These are phyloP conservation scores for Trebouxiophyceae sp. DNA, from an alignment of 163 green algal species.

Conservation along the genomic window DNA sequence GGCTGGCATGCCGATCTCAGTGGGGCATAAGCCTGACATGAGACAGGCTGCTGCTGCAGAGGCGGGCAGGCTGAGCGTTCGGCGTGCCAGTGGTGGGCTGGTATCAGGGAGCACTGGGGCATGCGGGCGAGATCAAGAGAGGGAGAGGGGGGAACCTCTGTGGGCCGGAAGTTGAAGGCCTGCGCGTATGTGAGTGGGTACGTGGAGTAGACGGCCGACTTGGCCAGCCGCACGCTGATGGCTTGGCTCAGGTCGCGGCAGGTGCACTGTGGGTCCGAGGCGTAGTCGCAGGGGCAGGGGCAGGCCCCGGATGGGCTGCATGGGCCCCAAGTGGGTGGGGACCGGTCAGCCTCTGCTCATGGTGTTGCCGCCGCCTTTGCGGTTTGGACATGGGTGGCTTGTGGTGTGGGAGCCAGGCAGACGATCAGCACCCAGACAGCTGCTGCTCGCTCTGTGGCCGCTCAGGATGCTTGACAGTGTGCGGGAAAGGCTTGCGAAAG, in stretches of 20 bases:
- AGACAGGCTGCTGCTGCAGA: too few species aligned
- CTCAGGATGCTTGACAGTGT: too few species aligned
- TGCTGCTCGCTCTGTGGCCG: too few species aligned
- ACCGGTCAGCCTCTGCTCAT: too few species aligned
- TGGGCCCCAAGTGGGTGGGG: neutral
- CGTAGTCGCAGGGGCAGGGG: conserved; percentile 73
- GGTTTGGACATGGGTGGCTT: neutral
- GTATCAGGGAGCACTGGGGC: too few species aligned
- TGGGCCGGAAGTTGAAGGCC: conserved; percentile 69
- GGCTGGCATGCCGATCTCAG: too few species aligned
- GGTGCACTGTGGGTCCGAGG: conserved; percentile 45
- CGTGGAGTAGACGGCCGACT: conserved; percentile 61
- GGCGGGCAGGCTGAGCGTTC: too few species aligned
- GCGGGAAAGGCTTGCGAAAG: too few species aligned
- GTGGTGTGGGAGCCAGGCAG: neutral
- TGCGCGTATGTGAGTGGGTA: conserved; percentile 81
- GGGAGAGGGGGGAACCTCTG: too few species aligned
- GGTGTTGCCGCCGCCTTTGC: neutral
- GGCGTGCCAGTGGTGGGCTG: too few species aligned
- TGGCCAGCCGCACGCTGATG: conserved; percentile 60
- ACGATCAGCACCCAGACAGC: neutral
- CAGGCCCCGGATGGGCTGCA: conserved; percentile 48
- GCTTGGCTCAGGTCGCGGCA: conserved; percentile 62
- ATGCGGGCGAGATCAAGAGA: too few species aligned
- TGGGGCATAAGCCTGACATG: too few species aligned